Conservation (phyloP, 768 basidiomycete species). For the Daedaleopsis nitida region DNA sequence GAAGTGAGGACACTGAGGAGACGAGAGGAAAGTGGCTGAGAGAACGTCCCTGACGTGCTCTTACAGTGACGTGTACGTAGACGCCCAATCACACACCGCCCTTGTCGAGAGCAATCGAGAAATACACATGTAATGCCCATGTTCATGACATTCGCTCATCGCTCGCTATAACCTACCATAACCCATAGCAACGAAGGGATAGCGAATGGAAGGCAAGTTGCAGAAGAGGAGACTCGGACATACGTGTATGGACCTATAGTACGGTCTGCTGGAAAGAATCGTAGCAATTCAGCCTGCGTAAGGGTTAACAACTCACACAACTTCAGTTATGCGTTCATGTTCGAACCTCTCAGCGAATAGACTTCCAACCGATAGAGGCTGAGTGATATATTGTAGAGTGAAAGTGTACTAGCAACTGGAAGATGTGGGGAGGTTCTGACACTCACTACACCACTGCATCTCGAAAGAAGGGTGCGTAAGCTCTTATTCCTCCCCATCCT, state of each 20-base stretch:
- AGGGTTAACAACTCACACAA: no score
- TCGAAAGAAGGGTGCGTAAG: conserved; percentile 45
- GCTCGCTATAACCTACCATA: no score
- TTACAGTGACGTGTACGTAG: conserved; percentile 20
- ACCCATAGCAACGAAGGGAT: no score
- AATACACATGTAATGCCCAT: no score
- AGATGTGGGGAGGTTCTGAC: conserved; percentile 65
- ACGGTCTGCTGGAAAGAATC: no score
- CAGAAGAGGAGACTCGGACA: background rate
- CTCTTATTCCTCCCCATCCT: conserved; percentile 58
- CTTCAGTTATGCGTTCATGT: no score
- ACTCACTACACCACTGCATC: conserved; percentile 50
- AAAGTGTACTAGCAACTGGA: background rate
- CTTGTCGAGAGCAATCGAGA: conserved; percentile 8
- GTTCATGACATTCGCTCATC: no score
- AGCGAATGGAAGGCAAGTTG: no score
- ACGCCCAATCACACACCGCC: conserved; percentile 10
- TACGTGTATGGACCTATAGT: background rate
- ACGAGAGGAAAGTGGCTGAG: conserved; percentile 8
- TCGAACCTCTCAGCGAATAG: no score
- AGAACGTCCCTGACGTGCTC: conserved; percentile 11
- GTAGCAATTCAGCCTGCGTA: no score
- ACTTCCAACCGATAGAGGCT: background rate
- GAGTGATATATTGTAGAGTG: background rate
- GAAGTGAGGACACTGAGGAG: conserved; percentile 9